phyloP scores from a whole-genome alignment of 164 flowering plant species.

The Vitis labrusca region DNA sequence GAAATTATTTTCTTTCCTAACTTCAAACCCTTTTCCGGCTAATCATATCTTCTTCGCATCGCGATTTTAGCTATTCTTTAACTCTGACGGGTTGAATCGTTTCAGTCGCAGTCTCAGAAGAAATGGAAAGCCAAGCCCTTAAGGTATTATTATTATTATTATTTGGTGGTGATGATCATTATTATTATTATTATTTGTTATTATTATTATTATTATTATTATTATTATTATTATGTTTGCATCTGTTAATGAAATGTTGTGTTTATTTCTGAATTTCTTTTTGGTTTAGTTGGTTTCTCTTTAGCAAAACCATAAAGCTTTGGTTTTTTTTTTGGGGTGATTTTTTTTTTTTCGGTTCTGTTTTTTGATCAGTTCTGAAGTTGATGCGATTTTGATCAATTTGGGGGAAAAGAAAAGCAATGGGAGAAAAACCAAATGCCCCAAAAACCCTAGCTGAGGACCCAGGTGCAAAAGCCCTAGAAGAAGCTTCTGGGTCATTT shows the following conservation, averaged over 20 bases:
- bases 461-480: slow-evolving; percentile 14
- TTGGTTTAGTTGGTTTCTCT: background rate
- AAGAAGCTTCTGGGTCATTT: slow-evolving; percentile 10
- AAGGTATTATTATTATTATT: no score
- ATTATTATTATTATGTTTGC: background rate
- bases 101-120: background rate
- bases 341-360: background rate
- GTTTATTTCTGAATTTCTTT: background rate
- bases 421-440: slow-evolving; percentile 9
- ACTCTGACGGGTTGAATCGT: slow-evolving; percentile 2
- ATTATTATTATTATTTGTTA: no score
- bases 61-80: background rate
- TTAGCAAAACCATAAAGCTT: background rate
- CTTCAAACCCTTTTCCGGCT: background rate
- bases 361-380: slow-evolving; percentile 1
- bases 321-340: background rate
- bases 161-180: no score
- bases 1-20: background rate
- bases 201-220: no score
- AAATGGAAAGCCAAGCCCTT: slow-evolving; percentile 8
- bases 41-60: background rate
- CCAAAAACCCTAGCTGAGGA: slow-evolving; percentile 22
- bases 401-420: background rate
- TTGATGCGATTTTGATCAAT: slow-evolving; percentile 1
- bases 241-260: background rate